Percentiles rank a stretch among this genome's conserved stretches.
phyloP scores from a whole-genome alignment of 1,139 yeast genomes.

The Tardiomyces depauwii region DNA sequence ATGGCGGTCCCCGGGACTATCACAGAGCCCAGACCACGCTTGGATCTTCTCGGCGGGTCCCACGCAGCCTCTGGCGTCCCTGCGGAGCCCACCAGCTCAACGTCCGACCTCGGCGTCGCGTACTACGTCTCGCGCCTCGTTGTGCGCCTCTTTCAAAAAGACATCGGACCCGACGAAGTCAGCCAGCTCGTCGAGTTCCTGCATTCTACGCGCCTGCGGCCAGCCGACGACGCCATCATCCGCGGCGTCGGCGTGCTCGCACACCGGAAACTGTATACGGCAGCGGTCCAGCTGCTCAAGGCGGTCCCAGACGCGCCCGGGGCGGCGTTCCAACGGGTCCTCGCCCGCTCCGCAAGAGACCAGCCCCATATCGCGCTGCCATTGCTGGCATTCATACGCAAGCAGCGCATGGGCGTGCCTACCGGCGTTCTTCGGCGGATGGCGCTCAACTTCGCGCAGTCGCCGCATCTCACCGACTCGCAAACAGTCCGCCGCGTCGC shows the following conservation, averaged over 20 bases:
- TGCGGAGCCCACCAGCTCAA: background rate
- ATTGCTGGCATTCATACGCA: conserved; percentile 9
- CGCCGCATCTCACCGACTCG: conserved; percentile 10
- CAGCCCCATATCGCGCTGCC: conserved; percentile 10
- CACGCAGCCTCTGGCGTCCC: background rate
- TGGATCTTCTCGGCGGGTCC: no score
- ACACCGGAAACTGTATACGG: conserved; percentile 5
- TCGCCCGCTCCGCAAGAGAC: conserved; percentile 7
- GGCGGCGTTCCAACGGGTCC: conserved; percentile 5
- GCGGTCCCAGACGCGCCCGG: conserved; percentile 5
- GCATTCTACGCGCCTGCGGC: conserved; percentile 2
- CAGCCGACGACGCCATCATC: conserved; percentile 4
- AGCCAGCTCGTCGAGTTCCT: conserved; percentile 3
- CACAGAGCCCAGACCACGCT: no score
- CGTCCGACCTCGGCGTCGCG: background rate
- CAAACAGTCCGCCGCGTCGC: conserved; percentile 11
- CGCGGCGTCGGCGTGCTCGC: conserved; percentile 8
- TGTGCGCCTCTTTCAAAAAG: conserved; percentile 5
- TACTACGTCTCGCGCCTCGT: conserved; percentile 1
- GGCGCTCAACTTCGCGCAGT: conserved; percentile 7
- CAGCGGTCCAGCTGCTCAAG: conserved; percentile 11
- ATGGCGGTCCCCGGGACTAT: no score
- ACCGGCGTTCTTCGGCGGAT: conserved; percentile 8
- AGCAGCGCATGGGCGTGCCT: conserved; percentile 5
- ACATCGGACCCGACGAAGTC: conserved; percentile 6